phyloP scores from a whole-genome alignment of 495 filamentous ascomycete genomes.

The Daldinia decipiens region DNA sequence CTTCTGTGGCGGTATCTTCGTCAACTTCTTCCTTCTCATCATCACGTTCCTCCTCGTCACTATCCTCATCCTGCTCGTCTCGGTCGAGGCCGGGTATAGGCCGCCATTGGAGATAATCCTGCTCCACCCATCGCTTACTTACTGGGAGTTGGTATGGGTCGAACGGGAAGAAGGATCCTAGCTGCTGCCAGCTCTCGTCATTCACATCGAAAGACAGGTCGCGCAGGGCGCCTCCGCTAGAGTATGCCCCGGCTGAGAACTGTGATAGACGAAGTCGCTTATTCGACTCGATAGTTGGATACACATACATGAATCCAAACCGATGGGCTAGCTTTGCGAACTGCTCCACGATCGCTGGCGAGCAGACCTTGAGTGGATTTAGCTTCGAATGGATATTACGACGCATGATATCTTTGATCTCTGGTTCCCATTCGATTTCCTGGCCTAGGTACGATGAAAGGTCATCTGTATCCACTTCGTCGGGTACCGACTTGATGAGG shows the following conservation, averaged over 20 bases:
- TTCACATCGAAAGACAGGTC: conserved; percentile 71
- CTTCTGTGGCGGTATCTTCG: conserved; percentile 61
- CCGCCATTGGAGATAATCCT: conserved; percentile 87
- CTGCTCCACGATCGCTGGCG: conserved; percentile 87
- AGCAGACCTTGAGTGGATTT: conserved; percentile 96
- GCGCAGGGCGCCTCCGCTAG: conserved; percentile 62
- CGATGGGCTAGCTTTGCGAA: conserved; percentile 88
- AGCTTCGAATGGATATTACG: conserved; percentile 83
- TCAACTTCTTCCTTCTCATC: conserved; percentile 64
- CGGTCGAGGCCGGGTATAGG: conserved; percentile 74
- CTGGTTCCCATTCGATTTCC: conserved; percentile 77
- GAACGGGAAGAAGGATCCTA: conserved; percentile 96
- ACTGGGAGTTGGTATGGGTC: conserved; percentile 90
- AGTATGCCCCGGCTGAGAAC: conserved; percentile 59
- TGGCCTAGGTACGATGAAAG: conserved; percentile 63
- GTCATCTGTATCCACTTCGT: conserved; percentile 65
- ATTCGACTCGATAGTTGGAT: conserved; percentile 87
- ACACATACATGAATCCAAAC: conserved; percentile 87
- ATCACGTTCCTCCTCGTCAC: conserved; percentile 56
- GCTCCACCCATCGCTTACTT: conserved; percentile 85
- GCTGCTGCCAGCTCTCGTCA: conserved; percentile 75
- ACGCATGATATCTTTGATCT: conserved; percentile 75
- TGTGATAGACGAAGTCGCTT: conserved; percentile 79
- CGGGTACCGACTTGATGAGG: conserved; percentile 67
- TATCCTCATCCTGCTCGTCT: conserved; percentile 59